phyloP scores from a whole-genome alignment of 2,329 filamentous ascomycete species.

The Dactylellina haptotyla region DNA sequence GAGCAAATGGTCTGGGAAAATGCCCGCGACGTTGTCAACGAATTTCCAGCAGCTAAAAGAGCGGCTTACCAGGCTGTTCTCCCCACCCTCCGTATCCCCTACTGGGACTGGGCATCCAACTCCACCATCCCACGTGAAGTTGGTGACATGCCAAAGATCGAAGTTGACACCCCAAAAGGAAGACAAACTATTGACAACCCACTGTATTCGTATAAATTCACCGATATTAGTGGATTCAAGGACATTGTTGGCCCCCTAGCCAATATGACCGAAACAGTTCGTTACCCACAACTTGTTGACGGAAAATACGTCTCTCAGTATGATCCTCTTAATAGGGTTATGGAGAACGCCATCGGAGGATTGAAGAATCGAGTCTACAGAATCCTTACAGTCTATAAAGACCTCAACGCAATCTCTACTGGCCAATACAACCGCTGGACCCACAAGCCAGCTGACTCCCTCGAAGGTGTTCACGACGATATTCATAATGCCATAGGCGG shows the following conservation, averaged over 20 bases:
- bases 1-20: slow-evolving; percentile 22
- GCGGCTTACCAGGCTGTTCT: slow-evolving; percentile 49
- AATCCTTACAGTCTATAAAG: slow-evolving; percentile 60
- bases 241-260: neutral
- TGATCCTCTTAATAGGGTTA: slow-evolving; percentile 12
- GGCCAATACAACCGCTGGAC: slow-evolving; percentile 12
- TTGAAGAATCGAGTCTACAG: slow-evolving; percentile 11
- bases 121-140: slow-evolving; percentile 27
- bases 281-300: slow-evolving; percentile 1
- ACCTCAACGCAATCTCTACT: slow-evolving; percentile 17
- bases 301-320: slow-evolving; percentile 8
- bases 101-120: slow-evolving; percentile 44
- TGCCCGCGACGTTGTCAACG: slow-evolving; percentile 13
- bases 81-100: slow-evolving; percentile 26
- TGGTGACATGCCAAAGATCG: neutral
- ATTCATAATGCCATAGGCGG: slow-evolving; percentile 64
- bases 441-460: slow-evolving; percentile 66
- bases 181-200: slow-evolving; percentile 15
- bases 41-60: slow-evolving; percentile 52
- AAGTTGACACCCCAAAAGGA: slow-evolving; percentile 9
- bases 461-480: slow-evolving; percentile 73
- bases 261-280: slow-evolving; percentile 8
- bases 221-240: slow-evolving; percentile 3
- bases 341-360: slow-evolving; percentile 4
- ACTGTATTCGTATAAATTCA: slow-evolving; percentile 32